Base-by-base conservation (phyloP, 2,329 filamentous ascomycete species). In the Cylindrodendrum hubeiense region DNA sequence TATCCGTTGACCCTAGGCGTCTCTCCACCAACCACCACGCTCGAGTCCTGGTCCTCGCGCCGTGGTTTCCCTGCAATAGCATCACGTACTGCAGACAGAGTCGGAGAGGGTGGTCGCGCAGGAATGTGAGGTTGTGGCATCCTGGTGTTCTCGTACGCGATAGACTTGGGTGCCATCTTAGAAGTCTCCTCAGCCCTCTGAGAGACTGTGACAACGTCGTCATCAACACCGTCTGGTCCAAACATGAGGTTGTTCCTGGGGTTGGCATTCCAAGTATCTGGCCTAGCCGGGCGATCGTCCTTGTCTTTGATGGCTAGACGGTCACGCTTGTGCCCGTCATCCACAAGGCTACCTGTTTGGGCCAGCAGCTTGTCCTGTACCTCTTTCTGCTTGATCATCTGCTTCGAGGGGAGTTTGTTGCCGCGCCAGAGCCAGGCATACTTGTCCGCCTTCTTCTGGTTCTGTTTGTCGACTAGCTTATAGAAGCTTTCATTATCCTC, bases 401-500 rank as follows among this genome's bases (percentile, higher is more conserved):
- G 90, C 74, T 94, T 94, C n/a, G 90, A 91, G 34, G 82, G 92
- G 79, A 98, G 87, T 77, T 95, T 95, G 81, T 98, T 98, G 28
- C 90, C 93, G 10, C 89, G 87, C 90, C 94, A 97, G 49, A 98
- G 84, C 92, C 95, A 98, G 1, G 90, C 90, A 75, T 97, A 93
- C 74, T 95, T 97, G 74, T 95, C 91, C 0, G 92, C 91, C 54
- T 87, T 89, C 78, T 94, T 95, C 66, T 90, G 86, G 75, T 98
- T 99, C 75, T 98, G 94, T 74, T 91, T 93, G 81, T 99, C 96
- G 28, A 98, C 84, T 2, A 99, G 85, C 72, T 91, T 92, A 79
- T 97, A 97, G 82, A 99, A 98, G 72, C 93, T 97, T 77, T 98
- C 96, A 76, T 98, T 98, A 78, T 99, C 96, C 79, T 99, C 96